These are phyloP conservation scores for Cerrena zonata DNA, from an alignment of 1,284 basidiomycete species.

Conservation along the genomic window DNA sequence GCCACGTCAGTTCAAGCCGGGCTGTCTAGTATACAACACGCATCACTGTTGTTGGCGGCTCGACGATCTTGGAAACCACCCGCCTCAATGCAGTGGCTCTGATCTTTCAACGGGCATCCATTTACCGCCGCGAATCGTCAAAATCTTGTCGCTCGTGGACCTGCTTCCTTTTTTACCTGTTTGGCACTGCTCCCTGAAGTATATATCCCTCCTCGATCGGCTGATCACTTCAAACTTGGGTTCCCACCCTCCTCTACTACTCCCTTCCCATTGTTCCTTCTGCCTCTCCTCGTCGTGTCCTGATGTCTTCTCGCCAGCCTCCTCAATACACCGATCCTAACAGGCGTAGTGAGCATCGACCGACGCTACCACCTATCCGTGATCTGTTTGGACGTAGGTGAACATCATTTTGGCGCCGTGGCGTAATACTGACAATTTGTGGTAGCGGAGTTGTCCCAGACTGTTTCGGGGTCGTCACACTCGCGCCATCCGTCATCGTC, in stretches of 20 bases:
- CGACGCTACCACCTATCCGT: conserved; percentile 71
- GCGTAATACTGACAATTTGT: not conserved
- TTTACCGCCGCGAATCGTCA: not conserved
- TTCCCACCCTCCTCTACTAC: conserved; percentile 9
- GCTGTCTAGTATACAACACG: not conserved
- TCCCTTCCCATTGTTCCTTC: conserved; percentile 10
- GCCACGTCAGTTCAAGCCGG: conserved; percentile 1
- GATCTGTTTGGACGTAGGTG: conserved; percentile 62
- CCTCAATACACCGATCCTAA: conserved; percentile 29
- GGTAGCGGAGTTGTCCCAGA: conserved; percentile 20
- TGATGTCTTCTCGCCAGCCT: conserved; percentile 36
- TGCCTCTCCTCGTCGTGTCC: conserved; percentile 10
- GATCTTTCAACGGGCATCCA: not conserved
- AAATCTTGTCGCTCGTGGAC: not conserved
- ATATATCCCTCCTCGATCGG: conserved; percentile 8
- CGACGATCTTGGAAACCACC: conserved; percentile 1
- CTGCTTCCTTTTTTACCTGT: not conserved
- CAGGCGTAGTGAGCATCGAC: conserved; percentile 40
- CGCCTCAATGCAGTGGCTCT: not conserved
- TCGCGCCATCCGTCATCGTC: conserved; percentile 16
- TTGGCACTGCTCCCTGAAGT: not conserved
- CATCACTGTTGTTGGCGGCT: conserved; percentile 1
- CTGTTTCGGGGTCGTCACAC: conserved; percentile 20
- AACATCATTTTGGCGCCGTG: not conserved
- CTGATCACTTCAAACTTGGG: not conserved